Conservation (phyloP, 805 yeast species). For the Candida railenensis region DNA sequence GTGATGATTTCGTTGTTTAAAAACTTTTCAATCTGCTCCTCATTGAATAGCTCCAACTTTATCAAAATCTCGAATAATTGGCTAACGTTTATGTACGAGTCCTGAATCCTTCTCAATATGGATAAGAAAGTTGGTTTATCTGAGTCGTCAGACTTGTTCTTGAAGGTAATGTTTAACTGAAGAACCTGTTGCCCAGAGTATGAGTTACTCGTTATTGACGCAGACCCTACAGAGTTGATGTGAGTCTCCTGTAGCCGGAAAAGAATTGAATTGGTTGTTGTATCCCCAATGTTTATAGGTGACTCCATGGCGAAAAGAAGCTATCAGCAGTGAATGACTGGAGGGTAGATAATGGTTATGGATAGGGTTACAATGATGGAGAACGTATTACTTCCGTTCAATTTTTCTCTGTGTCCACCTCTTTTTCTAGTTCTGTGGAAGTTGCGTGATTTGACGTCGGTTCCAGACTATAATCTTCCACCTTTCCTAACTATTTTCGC, state of each 20-base stretch:
- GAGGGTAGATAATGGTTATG: no score
- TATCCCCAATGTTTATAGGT: slow-evolving; percentile 40
- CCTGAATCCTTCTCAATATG: slow-evolving; percentile 41
- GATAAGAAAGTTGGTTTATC: slow-evolving; percentile 10
- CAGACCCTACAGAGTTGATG: slow-evolving; percentile 19
- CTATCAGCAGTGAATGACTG: no score
- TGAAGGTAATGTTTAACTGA: slow-evolving; percentile 24
- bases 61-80: slow-evolving; percentile 36
- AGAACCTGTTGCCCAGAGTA: slow-evolving; percentile 37
- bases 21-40: slow-evolving; percentile 26
- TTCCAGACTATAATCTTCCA: no score
- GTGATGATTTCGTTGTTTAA: slow-evolving; percentile 32
- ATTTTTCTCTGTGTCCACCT: no score
- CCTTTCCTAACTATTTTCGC: background rate
- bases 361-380: no score
- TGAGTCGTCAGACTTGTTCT: background rate
- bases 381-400: no score
- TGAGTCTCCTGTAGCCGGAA: slow-evolving; percentile 36
- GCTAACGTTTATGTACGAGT: slow-evolving; percentile 38
- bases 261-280: slow-evolving; percentile 39
- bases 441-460: no score
- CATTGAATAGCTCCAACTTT: slow-evolving; percentile 24
- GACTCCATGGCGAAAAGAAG: slow-evolving; percentile 45
- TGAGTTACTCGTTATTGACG: slow-evolving; percentile 24
- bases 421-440: no score